Evolutionary conservation across 352 stramenopile genomes (phyloP), one percentile per base, ranked within the genome.

Genomic region (Aphanomyces astaci): DNA sequence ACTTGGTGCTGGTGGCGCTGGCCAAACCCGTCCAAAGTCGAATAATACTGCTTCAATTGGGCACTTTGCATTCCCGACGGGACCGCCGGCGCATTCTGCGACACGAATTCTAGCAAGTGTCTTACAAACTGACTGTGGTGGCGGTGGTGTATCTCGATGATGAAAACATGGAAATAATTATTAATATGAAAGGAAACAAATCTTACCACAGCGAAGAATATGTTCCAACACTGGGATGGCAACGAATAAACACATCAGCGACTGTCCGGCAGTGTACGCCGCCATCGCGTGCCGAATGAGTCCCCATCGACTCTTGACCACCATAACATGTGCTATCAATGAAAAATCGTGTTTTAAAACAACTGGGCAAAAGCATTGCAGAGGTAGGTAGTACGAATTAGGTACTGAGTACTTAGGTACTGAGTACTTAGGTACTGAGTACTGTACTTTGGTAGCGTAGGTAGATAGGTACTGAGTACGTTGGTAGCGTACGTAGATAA

Each of bases 1-100:
- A 92, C 81, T 72, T 92, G 84, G 46, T 92, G 84, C 69, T 89
- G 88, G 36, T 82, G 73, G n/a, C 77, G 75, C 55, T 92, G 84
- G 0, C 84, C 84, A 59, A 92, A 92, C 0, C 84, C 84, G 62
- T 92, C 84, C 9, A 92, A 60, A 17, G 84, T 92, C 15, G 84
- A 92, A 66, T 90, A 92, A 64, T 92, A 92, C 19, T 80, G 73
- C 30, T 87, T 76, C 46, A 86, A 78, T 59, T 92, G 84, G 10
- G 84, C 84, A 0, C 72, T 55, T 22, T 62, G 66, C 43, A 70
- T 74, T 5, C 71, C 79, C 36, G 78, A 66, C 13, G 28, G 62
- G 13, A 68, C 81, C 22, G 24, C 60, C 11, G n/a, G 31, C 3
- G 75, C 51, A 63, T 91, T 91, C 3, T 28, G 28, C 1, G 53